Conservation (phyloP, 2,329 filamentous ascomycete species). For the Colletotrichum sp. region DNA sequence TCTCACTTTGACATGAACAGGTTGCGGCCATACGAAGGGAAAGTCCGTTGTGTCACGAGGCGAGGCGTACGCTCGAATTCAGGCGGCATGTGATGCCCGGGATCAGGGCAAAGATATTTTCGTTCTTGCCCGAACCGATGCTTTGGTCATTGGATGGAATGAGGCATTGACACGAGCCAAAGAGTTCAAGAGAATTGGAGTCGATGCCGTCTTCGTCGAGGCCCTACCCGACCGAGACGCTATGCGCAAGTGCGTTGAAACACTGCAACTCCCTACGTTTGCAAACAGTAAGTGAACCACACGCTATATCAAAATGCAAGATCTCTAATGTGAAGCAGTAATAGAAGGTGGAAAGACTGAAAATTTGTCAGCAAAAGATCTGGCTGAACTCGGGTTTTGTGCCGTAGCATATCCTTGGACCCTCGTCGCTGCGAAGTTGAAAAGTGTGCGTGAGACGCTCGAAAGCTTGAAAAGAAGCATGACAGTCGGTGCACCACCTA, state of each 20-base stretch:
- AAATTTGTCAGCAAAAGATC: conserved; percentile 35
- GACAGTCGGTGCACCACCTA: conserved; percentile 42
- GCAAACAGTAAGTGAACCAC: conserved; percentile 32
- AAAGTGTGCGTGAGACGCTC: conserved; percentile 39
- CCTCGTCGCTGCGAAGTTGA: conserved; percentile 46
- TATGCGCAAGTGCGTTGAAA: conserved; percentile 41
- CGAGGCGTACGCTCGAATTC: conserved; percentile 49
- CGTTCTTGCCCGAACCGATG: conserved; percentile 48
- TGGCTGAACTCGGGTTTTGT: conserved; percentile 40
- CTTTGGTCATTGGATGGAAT: conserved; percentile 44
- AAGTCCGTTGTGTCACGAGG: conserved; percentile 48
- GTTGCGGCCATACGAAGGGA: conserved; percentile 44
- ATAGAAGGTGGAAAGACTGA: conserved; percentile 39
- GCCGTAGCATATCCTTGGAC: conserved; percentile 49
- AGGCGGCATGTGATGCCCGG: conserved; percentile 49
- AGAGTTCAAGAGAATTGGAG: conserved; percentile 46
- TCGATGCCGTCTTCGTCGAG: conserved; percentile 45
- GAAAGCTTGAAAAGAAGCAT: conserved; percentile 45
- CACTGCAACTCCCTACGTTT: conserved; percentile 41
- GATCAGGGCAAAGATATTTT: conserved; percentile 50
- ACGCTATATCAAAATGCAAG: background rate
- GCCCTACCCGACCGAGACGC: conserved; percentile 46
- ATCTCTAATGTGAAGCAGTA: background rate
- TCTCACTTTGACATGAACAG: conserved; percentile 1
- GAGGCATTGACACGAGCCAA: conserved; percentile 45